These are phyloP conservation scores for Alternaria gaisen DNA, from an alignment of 2,329 filamentous ascomycete genomes.

Conservation along the genomic window DNA sequence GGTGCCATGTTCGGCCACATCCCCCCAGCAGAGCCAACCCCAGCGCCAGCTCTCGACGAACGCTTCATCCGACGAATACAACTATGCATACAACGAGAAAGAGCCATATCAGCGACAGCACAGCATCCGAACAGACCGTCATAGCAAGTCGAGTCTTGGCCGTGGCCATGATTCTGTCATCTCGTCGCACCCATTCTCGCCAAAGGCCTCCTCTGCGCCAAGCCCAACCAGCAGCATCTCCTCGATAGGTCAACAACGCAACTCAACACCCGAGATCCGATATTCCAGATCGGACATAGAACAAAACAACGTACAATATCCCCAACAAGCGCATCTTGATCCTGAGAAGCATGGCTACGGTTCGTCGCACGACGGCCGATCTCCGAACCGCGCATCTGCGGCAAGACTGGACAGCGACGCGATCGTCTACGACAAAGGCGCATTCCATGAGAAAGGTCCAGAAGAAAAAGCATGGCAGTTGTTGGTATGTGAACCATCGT, in stretches of 20 bases:
- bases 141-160: slow-evolving; percentile 36
- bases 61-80: slow-evolving; percentile 22
- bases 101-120: slow-evolving; percentile 29
- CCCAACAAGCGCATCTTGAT: slow-evolving; percentile 43
- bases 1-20: slow-evolving; percentile 37
- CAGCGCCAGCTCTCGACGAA: slow-evolving; percentile 18
- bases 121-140: slow-evolving; percentile 25
- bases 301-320: slow-evolving; percentile 25
- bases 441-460: slow-evolving; percentile 51
- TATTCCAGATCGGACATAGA: slow-evolving; percentile 15
- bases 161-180: slow-evolving; percentile 50
- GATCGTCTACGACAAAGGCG: slow-evolving; percentile 46
- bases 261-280: slow-evolving; percentile 28
- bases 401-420: slow-evolving; percentile 33
- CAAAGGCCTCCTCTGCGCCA: slow-evolving; percentile 44
- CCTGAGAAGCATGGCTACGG: slow-evolving; percentile 42
- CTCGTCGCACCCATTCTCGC: slow-evolving; percentile 50
- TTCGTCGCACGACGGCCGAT: slow-evolving; percentile 30
- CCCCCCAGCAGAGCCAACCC: slow-evolving; percentile 26
- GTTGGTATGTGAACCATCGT: slow-evolving; percentile 42
- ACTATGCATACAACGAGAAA: slow-evolving; percentile 38
- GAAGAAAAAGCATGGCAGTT: slow-evolving; percentile 57
- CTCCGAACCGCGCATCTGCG: slow-evolving; percentile 30
- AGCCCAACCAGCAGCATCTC: slow-evolving; percentile 48
- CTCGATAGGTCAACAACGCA: slow-evolving; percentile 29